A percentile compares a stretch with the other conserved stretches of the same genome.
phyloP scores from a whole-genome alignment of 1,284 basidiomycete genomes.

The Coniferiporia weirii region DNA sequence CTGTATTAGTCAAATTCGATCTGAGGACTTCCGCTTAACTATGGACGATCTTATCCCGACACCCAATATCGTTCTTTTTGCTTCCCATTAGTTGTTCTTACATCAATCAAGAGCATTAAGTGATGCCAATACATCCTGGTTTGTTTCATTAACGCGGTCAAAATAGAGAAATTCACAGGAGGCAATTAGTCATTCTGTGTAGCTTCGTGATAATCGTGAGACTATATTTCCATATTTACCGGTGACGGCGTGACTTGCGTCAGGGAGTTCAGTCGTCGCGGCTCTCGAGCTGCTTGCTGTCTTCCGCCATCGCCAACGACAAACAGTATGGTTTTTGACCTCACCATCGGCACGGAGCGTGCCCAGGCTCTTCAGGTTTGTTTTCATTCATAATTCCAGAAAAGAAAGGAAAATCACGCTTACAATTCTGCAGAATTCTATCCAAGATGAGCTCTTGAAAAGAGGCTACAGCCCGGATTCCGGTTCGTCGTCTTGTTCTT shows the following conservation, averaged over 20 bases:
- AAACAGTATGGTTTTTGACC: slow-evolving; percentile 60
- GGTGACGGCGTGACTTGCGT: neutral
- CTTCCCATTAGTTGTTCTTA: too few relatives aligned
- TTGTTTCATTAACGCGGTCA: too few relatives aligned
- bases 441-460: slow-evolving; percentile 75
- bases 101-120: too few relatives aligned
- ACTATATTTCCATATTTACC: neutral
- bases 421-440: slow-evolving; percentile 52
- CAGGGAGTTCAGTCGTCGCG: neutral
- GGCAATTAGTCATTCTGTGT: too few relatives aligned
- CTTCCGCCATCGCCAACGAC: slow-evolving; percentile 7
- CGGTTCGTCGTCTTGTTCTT: slow-evolving; percentile 42
- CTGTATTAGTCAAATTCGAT: too few relatives aligned
- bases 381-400: slow-evolving; percentile 8
- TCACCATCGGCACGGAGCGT: slow-evolving; percentile 74
- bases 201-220: neutral
- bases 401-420: slow-evolving; percentile 8
- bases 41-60: too few relatives aligned
- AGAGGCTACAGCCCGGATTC: slow-evolving; percentile 73
- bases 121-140: too few relatives aligned
- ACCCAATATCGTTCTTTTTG: too few relatives aligned
- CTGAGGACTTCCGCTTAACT: too few relatives aligned
- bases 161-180: too few relatives aligned
- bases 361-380: slow-evolving; percentile 65
- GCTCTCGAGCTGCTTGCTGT: neutral